These are phyloP conservation scores for Penicillium cinerascens DNA, from an alignment of 495 filamentous ascomycete species.

Conservation along the genomic window DNA sequence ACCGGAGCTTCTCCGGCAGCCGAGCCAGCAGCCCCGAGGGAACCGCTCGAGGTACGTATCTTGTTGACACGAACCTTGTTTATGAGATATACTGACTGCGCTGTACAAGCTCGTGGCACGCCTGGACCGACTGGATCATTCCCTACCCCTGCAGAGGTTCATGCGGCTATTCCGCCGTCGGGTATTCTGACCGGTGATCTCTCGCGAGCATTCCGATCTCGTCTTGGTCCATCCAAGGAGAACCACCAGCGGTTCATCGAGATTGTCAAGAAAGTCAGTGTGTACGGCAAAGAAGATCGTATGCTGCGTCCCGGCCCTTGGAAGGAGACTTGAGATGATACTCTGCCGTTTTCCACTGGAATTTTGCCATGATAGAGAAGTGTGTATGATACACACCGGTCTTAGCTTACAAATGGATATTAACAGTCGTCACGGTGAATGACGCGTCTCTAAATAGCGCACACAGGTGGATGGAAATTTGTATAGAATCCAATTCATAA, in stretches of 20 bases:
- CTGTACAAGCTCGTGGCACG: slow-evolving; percentile 32
- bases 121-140: slow-evolving; percentile 35
- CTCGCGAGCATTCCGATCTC: slow-evolving; percentile 57
- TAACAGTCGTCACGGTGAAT: not conserved
- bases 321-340: slow-evolving; percentile 26
- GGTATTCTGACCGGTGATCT: slow-evolving; percentile 65
- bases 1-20: slow-evolving; percentile 28
- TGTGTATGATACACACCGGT: not conserved
- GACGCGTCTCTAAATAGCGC: not conserved
- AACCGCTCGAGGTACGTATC: slow-evolving; percentile 26
- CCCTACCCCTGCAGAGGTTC: slow-evolving; percentile 67
- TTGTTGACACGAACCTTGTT: not conserved
- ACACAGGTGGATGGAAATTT: not conserved
- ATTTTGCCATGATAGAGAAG: not conserved
- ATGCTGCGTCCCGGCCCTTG: slow-evolving; percentile 39
- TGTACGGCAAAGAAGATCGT: slow-evolving; percentile 45
- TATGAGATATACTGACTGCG: slow-evolving; percentile 4
- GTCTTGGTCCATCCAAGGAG: slow-evolving; percentile 50
- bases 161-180: slow-evolving; percentile 60
- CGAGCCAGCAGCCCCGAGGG: slow-evolving; percentile 40
- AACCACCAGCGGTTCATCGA: slow-evolving; percentile 44
- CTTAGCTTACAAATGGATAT: not conserved
- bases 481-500: slow-evolving; percentile 2
- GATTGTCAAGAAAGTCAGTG: slow-evolving; percentile 46
- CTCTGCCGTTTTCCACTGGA: not conserved